Evolutionary conservation across 495 filamentous ascomycete genomes (phyloP), one percentile per base, ranked within the genome.

Genomic region (Lophiostoma macrostomum): DNA sequence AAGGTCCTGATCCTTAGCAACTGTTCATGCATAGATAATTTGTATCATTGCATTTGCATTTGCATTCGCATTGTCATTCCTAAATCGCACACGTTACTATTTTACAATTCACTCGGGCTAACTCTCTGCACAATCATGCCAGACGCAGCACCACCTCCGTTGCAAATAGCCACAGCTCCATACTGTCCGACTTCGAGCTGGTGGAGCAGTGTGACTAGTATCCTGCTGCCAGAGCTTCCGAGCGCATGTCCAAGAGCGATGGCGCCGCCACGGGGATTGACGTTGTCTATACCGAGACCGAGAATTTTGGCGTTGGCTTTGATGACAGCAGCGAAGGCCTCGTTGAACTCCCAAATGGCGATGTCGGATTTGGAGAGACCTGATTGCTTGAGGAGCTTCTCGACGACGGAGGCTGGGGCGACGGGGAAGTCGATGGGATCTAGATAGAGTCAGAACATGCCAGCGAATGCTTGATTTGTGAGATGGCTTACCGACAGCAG

Each of bases 311-410:
- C 86, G 60, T 96, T 96, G 7, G 91, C 91, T 69, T 91, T 90
- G 70, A 96, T 95, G 12, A 96, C 91, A 0, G 87, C 91, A 12
- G 91, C 91, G 68, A 98, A 98, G 0, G 93, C 93, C 68, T 98
- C 93, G 69, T 98, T 98, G 71, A 98, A 93, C 69, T 98, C 93
- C 91, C 91, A 96, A 2, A 95, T 72, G 2, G 90, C 83, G 18
- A 98, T 87, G 60, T 98, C 85, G 20, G 93, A 83, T 71, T 88
- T 85, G 39, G 80, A 85, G 55, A 98, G 88, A 6, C 91, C 90
- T 1, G 93, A 93, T 45, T 89, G 80, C 65, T 86, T 79, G 36
- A 98, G 73, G n/a, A 88, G 90, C 61, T 94, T 82, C 2, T 91
- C 89, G 1, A 98, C 91, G 0, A 91, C 93, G 66, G 93, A 87